Conservation (phyloP, 352 stramenopile genomes). For the Salisapilia sapeloensis region DNA sequence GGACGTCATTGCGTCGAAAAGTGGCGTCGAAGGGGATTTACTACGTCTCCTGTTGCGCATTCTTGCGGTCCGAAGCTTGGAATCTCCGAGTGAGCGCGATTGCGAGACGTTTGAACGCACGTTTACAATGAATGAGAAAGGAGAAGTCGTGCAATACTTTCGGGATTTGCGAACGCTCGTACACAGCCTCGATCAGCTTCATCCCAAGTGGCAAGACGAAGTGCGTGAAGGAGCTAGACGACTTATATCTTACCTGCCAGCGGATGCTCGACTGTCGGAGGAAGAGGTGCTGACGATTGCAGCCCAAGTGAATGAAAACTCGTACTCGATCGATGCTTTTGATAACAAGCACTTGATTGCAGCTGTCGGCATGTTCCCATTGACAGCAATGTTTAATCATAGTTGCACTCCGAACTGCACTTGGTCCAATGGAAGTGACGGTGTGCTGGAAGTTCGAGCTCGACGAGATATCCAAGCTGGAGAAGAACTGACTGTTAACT, state of each 20-base stretch:
- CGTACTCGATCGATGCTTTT: constrained; percentile 21
- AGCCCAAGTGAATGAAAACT: constrained; percentile 32
- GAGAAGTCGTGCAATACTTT: constrained; percentile 9
- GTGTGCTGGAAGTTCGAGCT: constrained; percentile 13
- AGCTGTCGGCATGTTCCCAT: constrained; percentile 20
- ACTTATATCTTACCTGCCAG: constrained; percentile 15
- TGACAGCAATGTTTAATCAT: constrained; percentile 27
- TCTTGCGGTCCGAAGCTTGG: constrained; percentile 9
- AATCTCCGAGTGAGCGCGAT: constrained; percentile 3
- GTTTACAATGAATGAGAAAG: constrained; percentile 6
- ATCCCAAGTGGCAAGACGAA: constrained; percentile 10
- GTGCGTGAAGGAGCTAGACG: constrained; percentile 11
- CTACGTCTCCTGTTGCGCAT: constrained; percentile 24
- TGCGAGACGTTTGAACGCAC: constrained; percentile 3
- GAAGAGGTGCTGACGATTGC: constrained; percentile 23
- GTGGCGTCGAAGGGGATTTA: constrained; percentile 14
- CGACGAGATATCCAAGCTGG: constrained; percentile 16
- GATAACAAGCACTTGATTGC: constrained; percentile 16
- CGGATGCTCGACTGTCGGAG: constrained; percentile 15
- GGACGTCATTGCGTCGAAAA: constrained; percentile 20
- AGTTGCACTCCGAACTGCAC: constrained; percentile 26
- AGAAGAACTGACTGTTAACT: constrained; percentile 26
- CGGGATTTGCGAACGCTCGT: constrained; percentile 16
- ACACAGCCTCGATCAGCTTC: constrained; percentile 14
- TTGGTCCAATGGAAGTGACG: constrained; percentile 22